Evolutionary conservation across 495 filamentous ascomycete species (phyloP).

Genomic region (Letharia columbiana): DNA sequence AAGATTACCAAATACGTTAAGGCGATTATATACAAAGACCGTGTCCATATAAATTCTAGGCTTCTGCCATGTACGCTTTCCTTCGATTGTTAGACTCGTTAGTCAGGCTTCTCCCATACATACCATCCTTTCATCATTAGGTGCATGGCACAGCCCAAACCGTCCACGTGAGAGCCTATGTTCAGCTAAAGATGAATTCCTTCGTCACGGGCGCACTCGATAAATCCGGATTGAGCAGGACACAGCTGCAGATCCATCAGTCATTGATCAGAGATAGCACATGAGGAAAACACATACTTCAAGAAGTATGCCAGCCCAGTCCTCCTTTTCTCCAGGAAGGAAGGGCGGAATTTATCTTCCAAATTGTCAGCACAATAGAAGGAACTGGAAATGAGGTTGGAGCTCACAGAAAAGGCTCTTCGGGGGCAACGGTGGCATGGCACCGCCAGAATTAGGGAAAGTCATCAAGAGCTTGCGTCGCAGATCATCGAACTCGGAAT

Average conservation of each 20-base stretch:
- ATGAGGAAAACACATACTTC: conserved; percentile 43
- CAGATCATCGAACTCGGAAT: conserved; percentile 64
- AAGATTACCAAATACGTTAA: not conserved
- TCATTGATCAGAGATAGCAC: not conserved
- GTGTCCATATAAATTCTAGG: not conserved
- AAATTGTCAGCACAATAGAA: not conserved
- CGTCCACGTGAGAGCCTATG: too few relatives aligned
- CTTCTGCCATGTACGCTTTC: not conserved
- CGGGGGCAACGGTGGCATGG: conserved; percentile 57
- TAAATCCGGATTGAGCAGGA: conserved; percentile 63
- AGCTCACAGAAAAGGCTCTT: conserved; percentile 62
- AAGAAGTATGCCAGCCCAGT: conserved; percentile 62
- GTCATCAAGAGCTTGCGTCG: conserved; percentile 48
- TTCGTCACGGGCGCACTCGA: conserved; percentile 60
- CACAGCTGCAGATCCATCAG: conserved; percentile 40
- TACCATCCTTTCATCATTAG: not conserved
- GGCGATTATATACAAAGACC: not conserved
- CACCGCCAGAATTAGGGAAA: conserved; percentile 56
- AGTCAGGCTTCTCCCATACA: not conserved
- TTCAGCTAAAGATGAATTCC: conserved; percentile 52
- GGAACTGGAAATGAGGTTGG: conserved; percentile 1
- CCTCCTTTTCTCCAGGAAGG: conserved; percentile 58
- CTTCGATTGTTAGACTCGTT: not conserved
- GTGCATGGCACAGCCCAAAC: not conserved
- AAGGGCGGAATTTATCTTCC: conserved; percentile 56